These are phyloP conservation scores for Coelastrella sp. DNA, from an alignment of 139 green algal species.

Conservation along the genomic window DNA sequence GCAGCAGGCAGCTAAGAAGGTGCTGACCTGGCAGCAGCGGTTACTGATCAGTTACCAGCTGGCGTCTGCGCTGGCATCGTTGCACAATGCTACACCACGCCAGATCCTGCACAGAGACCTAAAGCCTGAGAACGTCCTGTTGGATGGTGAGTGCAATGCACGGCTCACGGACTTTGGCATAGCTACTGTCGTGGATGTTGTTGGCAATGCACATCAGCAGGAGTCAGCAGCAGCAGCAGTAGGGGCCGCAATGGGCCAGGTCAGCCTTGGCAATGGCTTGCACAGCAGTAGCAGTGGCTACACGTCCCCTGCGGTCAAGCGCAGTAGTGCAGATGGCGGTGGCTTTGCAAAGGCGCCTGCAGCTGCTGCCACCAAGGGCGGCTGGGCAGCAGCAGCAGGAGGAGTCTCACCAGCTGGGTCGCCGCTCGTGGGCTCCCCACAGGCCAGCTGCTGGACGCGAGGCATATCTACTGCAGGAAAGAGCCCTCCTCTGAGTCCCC, in stretches of 20 bases:
- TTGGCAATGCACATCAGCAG: not conserved
- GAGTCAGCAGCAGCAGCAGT: not conserved
- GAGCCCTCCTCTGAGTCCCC: not conserved
- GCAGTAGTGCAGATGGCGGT: not conserved
- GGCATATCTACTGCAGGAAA: not conserved
- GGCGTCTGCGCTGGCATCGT: slow-evolving; percentile 27
- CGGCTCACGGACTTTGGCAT: slow-evolving; percentile 98
- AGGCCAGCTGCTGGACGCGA: not conserved
- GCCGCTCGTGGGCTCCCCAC: not conserved
- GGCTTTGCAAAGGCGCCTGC: not conserved
- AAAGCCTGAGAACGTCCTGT: slow-evolving; percentile 96
- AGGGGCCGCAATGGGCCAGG: not conserved
- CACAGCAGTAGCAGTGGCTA: not conserved
- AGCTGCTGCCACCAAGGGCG: not conserved
- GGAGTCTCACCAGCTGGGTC: not conserved
- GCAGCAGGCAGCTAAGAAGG: not conserved
- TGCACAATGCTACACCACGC: not conserved
- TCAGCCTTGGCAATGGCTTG: not conserved
- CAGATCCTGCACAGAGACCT: slow-evolving; percentile 91
- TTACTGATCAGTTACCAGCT: slow-evolving; percentile 39
- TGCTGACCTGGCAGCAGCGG: slow-evolving; percentile 10
- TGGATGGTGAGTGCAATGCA: slow-evolving; percentile 84
- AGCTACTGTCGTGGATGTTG: slow-evolving; percentile 76
- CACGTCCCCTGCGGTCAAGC: not conserved
- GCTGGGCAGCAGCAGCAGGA: not conserved